Conservation (phyloP, 495 filamentous ascomycete genomes). For the Achaetomiella virescens region DNA sequence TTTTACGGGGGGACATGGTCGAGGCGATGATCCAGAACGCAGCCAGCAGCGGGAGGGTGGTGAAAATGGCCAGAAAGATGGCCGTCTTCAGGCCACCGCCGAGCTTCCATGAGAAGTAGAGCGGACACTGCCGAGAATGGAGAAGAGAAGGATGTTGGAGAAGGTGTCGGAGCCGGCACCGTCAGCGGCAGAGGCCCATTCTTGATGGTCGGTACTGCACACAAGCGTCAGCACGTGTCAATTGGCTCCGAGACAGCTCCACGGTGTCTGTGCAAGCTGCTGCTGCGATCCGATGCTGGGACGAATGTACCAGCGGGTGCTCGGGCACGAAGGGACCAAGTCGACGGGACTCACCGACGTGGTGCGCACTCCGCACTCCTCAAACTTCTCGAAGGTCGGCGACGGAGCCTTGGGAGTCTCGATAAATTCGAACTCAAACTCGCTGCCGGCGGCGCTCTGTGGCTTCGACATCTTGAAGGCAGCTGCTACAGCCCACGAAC, state of each 20-base stretch:
- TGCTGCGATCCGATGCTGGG: neutral
- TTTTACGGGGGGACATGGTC: constrained; percentile 62
- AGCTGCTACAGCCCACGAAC: constrained; percentile 18
- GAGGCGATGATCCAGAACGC: constrained; percentile 67
- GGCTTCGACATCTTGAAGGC: constrained; percentile 39
- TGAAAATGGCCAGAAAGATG: constrained; percentile 62
- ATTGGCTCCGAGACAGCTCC: neutral
- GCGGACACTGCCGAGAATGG: constrained; percentile 52
- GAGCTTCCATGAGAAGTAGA: constrained; percentile 60
- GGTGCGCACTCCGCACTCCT: constrained; percentile 67
- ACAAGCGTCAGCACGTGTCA: constrained; percentile 7
- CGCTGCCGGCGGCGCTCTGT: constrained; percentile 43
- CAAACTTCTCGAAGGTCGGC: constrained; percentile 49
- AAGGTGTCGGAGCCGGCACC: constrained; percentile 62
- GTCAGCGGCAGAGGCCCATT: constrained; percentile 77
- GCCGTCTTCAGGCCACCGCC: constrained; percentile 66
- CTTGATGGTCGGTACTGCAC: constrained; percentile 64
- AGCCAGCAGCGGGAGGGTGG: constrained; percentile 60
- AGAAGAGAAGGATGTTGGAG: constrained; percentile 57
- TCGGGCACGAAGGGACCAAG: neutral
- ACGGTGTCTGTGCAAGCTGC: too few species aligned
- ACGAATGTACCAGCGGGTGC: neutral
- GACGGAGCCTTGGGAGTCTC: constrained; percentile 63
- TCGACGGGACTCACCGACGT: constrained; percentile 53
- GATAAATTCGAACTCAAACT: constrained; percentile 66